Conservation (phyloP, 768 basidiomycete species). For the Hirschioporus abietinus region DNA sequence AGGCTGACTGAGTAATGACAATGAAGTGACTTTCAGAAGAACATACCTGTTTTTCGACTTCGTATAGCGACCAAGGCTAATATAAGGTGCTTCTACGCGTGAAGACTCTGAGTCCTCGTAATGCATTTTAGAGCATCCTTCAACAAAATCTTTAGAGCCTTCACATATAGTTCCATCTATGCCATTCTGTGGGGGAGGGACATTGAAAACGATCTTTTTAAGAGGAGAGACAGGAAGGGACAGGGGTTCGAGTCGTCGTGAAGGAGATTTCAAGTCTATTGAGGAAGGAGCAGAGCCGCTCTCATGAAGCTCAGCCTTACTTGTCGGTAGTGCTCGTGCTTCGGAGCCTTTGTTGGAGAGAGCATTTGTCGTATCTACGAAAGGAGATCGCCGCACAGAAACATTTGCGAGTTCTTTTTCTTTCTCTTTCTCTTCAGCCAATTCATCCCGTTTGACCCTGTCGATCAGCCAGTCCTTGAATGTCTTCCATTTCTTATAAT, state of each 20-base stretch:
- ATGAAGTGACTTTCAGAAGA: background rate
- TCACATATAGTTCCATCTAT: too few relatives aligned
- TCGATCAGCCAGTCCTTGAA: conserved; percentile 40
- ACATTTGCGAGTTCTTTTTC: background rate
- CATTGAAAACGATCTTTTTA: background rate
- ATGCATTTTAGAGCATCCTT: background rate
- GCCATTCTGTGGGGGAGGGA: background rate
- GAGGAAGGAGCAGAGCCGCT: background rate
- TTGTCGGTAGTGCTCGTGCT: background rate
- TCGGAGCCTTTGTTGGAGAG: background rate
- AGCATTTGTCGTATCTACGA: background rate
- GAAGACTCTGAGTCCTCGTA: background rate
- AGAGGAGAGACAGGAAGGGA: background rate
- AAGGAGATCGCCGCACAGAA: background rate
- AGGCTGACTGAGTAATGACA: conserved; percentile 16
- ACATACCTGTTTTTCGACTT: conserved; percentile 22
- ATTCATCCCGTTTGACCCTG: conserved; percentile 17
- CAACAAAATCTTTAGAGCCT: background rate
- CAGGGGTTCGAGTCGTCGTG: background rate
- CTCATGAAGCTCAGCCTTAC: background rate
- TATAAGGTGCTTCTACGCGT: background rate
- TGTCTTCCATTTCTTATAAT: conserved; percentile 49
- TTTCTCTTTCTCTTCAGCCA: conserved; percentile 18
- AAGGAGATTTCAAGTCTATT: background rate
- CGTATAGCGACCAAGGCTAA: background rate